Evolutionary conservation across 495 filamentous ascomycete species (phyloP), one percentile per base, ranked within the genome.

Genomic region (Rostrohypoxylon terebratum): DNA sequence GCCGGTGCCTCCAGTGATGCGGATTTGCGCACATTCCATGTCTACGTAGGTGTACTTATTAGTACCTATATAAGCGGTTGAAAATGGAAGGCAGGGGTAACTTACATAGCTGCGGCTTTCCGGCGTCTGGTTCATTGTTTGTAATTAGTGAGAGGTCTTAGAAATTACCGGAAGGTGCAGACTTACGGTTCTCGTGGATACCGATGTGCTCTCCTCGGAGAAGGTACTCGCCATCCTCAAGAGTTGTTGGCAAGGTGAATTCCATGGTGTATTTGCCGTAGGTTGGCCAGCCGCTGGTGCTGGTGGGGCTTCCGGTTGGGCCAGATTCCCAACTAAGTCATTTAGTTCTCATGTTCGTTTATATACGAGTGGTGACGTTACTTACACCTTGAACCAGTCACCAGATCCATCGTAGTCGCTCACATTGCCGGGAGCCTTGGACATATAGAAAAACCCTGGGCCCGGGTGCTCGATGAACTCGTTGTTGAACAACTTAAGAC

Each of bases 181-280:
- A 63, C 60, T 65, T 61, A 71, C 76, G 75, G 47, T 75, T 75
- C 72, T 81, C 80, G 71, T 87, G 85, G 63, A 87, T 77, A n/a
- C 81, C 87, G 60, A 88, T 85, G 63, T 87, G 86, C 71, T 89
- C 86, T 38, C 83, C 79, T 9, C 87, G 81, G 60, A 88, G 76
- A 44, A 89, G 83, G 71, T 89, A 89, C 69, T 88, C 83, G 51
- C 87, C 87, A 5, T 77, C 77, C 14, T 84, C 82, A 8, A 82
- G 79, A 59, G 76, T 77, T 44, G 61, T 75, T 2, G 87, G 86
- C 66, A 89, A 83, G 42, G 80, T 81, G 75, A 86, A 87, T 59
- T 82, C 81, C 59, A 86, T 77, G 10, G 69, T 69, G 68, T 81
- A 73, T 61, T 81, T 81, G 62, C 76, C 65, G 69, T 76, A 83